Percentiles rank a stretch among this genome's conserved stretches.
Evolutionary conservation across 371 early-diverging fungal species (phyloP).

Genomic region (Mortierella sp.): DNA sequence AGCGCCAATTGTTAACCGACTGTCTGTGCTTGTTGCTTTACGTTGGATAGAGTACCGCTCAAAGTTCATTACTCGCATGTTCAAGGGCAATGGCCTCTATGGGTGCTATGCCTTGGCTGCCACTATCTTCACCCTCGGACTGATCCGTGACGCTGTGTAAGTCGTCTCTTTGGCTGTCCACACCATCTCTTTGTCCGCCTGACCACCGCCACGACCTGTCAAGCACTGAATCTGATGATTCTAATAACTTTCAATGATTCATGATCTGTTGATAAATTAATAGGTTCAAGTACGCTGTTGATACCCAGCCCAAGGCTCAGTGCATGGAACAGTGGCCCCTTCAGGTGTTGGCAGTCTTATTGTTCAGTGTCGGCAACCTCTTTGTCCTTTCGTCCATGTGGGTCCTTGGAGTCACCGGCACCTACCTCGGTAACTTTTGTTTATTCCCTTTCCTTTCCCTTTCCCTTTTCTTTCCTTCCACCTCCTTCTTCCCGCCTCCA

Average conservation of each 20-base stretch:
- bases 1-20: not conserved
- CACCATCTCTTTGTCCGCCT: not conserved
- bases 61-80: conserved; percentile 78
- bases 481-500: not conserved
- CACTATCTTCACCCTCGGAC: conserved; percentile 85
- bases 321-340: conserved; percentile 63
- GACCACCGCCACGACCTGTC: too few relatives aligned
- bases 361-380: conserved; percentile 77
- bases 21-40: not conserved
- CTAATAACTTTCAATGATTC: too few relatives aligned
- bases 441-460: not conserved
- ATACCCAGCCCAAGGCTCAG: conserved; percentile 72
- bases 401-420: conserved; percentile 90
- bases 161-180: conserved; percentile 15
- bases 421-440: conserved; percentile 85
- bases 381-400: conserved; percentile 92
- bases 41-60: conserved; percentile 78
- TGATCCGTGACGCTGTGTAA: conserved; percentile 87
- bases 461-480: not conserved
- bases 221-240: too few relatives aligned
- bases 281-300: conserved; percentile 78
- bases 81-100: conserved; percentile 72
- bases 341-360: conserved; percentile 62
- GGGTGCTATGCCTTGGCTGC: conserved; percentile 89
- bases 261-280: not conserved